A percentile compares a stretch with the other conserved stretches of the same genome.
Conservation (phyloP, 1,139 yeast species). For the Magnusiomyces paraingens region DNA sequence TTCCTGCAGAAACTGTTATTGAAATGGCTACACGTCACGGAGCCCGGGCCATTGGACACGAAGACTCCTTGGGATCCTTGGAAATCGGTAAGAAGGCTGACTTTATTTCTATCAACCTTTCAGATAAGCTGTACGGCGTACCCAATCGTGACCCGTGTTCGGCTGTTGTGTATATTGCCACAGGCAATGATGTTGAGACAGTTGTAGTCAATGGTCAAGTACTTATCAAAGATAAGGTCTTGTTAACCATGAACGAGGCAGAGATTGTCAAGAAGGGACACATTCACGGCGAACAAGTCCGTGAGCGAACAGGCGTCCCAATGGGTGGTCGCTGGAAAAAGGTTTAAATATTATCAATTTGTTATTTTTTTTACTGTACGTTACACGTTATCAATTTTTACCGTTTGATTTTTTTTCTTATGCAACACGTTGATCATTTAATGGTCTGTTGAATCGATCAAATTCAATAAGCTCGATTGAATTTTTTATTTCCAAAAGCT, state of each 20-base stretch:
- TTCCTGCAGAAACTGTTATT: constrained; percentile 28
- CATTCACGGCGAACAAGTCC: constrained; percentile 19
- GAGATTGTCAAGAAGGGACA: constrained; percentile 24
- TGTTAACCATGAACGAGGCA: constrained; percentile 25
- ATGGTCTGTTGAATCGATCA: no score
- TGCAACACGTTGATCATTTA: no score
- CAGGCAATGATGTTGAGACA: constrained; percentile 25
- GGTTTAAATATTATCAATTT: constrained; percentile 1
- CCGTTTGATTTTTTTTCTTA: no score
- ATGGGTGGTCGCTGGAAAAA: constrained; percentile 16
- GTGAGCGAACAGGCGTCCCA: constrained; percentile 15
- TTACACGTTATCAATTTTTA: no score
- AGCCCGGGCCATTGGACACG: constrained; percentile 20
- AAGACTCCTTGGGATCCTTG: constrained; percentile 22
- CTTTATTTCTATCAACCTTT: constrained; percentile 23
- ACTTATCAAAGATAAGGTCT: constrained; percentile 19
- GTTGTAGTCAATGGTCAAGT: constrained; percentile 25
- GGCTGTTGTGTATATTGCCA: constrained; percentile 26
- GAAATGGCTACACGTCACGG: constrained; percentile 28
- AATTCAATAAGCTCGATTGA: no score
- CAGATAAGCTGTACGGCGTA: constrained; percentile 21
- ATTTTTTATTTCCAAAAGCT: background rate
- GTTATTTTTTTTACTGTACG: background rate
- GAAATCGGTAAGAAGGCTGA: constrained; percentile 30
- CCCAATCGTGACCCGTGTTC: constrained; percentile 20